A percentile compares a stretch with the other conserved stretches of the same genome.
Evolutionary conservation across 768 basidiomycete species (phyloP).

Genomic region (Aureoboletus auriporus): DNA sequence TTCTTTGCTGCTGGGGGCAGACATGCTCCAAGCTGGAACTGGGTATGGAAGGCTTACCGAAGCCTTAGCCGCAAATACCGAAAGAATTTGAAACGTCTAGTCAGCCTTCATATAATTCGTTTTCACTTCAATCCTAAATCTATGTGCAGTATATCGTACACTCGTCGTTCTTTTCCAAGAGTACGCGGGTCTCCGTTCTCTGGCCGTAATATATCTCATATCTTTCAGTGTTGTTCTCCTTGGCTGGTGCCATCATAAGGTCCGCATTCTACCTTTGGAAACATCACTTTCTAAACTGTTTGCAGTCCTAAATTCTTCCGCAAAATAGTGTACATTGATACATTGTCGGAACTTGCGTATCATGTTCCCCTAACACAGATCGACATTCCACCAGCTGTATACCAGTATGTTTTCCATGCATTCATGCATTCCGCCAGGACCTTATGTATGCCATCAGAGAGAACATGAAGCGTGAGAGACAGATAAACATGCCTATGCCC

Average conservation of each 20-base stretch:
- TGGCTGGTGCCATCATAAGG: constrained; percentile 87
- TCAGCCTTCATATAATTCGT: constrained; percentile 30
- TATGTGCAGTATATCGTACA: constrained; percentile 73
- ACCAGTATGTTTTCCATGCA: constrained; percentile 53
- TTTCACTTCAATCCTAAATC: constrained; percentile 5
- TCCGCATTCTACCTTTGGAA: constrained; percentile 22
- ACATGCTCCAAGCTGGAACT: constrained; percentile 79
- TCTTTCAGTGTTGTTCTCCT: constrained; percentile 74
- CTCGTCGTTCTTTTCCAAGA: constrained; percentile 85
- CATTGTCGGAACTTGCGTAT: constrained; percentile 72
- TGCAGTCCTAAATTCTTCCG: constrained; percentile 86
- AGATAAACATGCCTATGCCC: constrained; percentile 63
- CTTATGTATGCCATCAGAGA: constrained; percentile 46
- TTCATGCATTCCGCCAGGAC: not conserved
- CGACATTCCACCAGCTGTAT: constrained; percentile 78
- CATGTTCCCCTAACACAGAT: constrained; percentile 85
- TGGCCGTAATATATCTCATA: constrained; percentile 6
- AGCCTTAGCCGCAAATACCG: constrained; percentile 79
- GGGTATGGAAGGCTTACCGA: constrained; percentile 90
- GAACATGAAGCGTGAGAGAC: constrained; percentile 69
- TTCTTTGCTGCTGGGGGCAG: constrained; percentile 80
- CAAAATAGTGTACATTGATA: constrained; percentile 73
- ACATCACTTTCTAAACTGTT: not conserved
- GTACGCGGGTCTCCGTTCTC: constrained; percentile 36
- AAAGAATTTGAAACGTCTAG: constrained; percentile 83